These are phyloP conservation scores for Hortaea werneckii DNA, from an alignment of 2,329 filamentous ascomycete genomes.

Conservation along the genomic window DNA sequence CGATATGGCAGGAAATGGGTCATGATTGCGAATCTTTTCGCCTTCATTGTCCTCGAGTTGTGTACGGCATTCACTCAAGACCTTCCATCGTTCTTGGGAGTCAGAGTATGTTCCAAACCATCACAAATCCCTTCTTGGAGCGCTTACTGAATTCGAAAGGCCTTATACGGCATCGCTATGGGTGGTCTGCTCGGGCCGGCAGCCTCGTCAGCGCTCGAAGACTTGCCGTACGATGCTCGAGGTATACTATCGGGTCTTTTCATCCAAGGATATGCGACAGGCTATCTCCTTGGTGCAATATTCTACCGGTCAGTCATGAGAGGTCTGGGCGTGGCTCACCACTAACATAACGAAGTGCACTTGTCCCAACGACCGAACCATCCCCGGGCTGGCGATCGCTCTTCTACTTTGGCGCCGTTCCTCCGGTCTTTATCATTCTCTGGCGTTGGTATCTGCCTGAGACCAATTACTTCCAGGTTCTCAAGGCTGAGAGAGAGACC, in stretches of 20 bases:
- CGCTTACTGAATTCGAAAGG: neutral
- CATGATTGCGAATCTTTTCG: constrained; percentile 25
- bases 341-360: constrained; percentile 7
- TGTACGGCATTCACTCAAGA: constrained; percentile 28
- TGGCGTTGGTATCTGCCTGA: constrained; percentile 18
- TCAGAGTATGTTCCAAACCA: constrained; percentile 20
- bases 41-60: constrained; percentile 29
- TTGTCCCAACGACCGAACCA: constrained; percentile 22
- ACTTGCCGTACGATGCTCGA: constrained; percentile 29
- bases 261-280: constrained; percentile 26
- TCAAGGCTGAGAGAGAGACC: constrained; percentile 15
- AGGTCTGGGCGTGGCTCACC: too few relatives aligned
- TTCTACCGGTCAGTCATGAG: constrained; percentile 17
- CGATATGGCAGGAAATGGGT: constrained; percentile 25
- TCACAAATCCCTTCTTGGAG: too few relatives aligned
- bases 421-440: constrained; percentile 26
- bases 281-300: constrained; percentile 27
- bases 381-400: constrained; percentile 24
- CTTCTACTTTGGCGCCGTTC: constrained; percentile 27
- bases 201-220: constrained; percentile 30
- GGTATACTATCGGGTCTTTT: constrained; percentile 29
- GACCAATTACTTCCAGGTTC: constrained; percentile 17
- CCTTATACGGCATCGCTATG: constrained; percentile 28
- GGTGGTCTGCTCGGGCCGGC: constrained; percentile 20
- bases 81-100: constrained; percentile 26